phyloP scores from a whole-genome alignment of 2,329 filamentous ascomycete species.

The Cladobotryum protrusum region DNA sequence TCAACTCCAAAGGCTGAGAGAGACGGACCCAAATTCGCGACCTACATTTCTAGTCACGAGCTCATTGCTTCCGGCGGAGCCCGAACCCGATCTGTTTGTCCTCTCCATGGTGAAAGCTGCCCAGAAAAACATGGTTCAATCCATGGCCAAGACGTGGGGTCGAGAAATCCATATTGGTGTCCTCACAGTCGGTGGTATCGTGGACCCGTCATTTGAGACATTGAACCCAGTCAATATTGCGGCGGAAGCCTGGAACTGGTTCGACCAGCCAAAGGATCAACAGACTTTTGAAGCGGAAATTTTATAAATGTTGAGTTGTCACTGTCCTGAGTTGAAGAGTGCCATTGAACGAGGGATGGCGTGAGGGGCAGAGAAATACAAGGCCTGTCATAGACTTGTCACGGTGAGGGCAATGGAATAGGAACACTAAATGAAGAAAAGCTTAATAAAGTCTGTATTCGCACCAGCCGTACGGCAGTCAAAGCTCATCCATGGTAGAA shows the following conservation, averaged over 20 bases:
- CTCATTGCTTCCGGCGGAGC: constrained; percentile 40
- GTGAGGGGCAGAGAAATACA: too few species aligned
- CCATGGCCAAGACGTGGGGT: constrained; percentile 32
- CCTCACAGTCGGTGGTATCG: constrained; percentile 37
- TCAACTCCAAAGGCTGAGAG: constrained; percentile 28
- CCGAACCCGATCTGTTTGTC: constrained; percentile 40
- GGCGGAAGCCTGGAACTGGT: constrained; percentile 14
- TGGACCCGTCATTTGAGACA: constrained; percentile 10
- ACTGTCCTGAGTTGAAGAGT: too few species aligned
- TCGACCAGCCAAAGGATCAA: constrained; percentile 9
- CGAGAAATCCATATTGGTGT: constrained; percentile 42
- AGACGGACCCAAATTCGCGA: constrained; percentile 22
- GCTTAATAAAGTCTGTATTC: too few species aligned
- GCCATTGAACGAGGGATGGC: too few species aligned
- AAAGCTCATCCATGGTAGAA: too few species aligned
- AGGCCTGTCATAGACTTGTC: too few species aligned
- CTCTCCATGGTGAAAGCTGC: constrained; percentile 45
- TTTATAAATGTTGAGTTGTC: too few species aligned
- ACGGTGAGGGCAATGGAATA: too few species aligned
- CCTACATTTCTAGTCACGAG: constrained; percentile 45
- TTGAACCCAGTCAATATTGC: constrained; percentile 16
- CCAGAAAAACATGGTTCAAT: constrained; percentile 43
- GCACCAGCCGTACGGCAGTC: too few species aligned
- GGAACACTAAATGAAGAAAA: too few species aligned
- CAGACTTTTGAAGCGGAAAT: too few species aligned